Base-by-base conservation (phyloP, 1,284 basidiomycete species). In the Pyrrhoderma lamaoense region DNA sequence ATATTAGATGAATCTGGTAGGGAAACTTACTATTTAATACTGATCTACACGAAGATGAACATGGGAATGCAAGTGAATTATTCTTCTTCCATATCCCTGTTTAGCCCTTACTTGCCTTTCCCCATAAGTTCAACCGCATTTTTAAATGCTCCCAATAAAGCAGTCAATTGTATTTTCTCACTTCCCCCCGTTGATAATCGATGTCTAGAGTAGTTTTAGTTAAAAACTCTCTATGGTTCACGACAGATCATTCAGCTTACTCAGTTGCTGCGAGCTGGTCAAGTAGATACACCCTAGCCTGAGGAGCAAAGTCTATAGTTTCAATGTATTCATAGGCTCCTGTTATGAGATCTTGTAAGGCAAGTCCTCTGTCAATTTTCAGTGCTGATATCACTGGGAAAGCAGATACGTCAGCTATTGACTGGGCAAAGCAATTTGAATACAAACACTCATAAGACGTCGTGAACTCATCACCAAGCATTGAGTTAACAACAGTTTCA, bases 381-480 rank as follows among this genome's bases (percentile, higher is more conserved):
- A 99, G 66, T 1, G 82, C 75, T 4, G 80, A 84, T 46, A 98
- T 89, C 74, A 90, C 94, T 97, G 60, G 37, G 22, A 9, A 38
- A 49, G 18, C 51, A 39, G 38, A 3, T 37, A 37, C 25, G 14
- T 3, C 13, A 38, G 42, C 4, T n/a, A 14, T 47, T 8, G 16
- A 45, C 22, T 39, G 34, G 40, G 60, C 49, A 18, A 23, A 37
- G 56, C 38, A 7, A 14, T 38, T 31, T 8, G 22, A 42, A 37
- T 35, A 68, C 84, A 58, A 59, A 96, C 93, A 82, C 58, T 85
- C 80, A 64, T 93, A 94, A 11, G 89, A 84, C 0, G 90, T 95
- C 0, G 92, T 93, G 61, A 99, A 99, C 61, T 98, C 95, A 60
- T 97, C 93, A 7, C 85, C 79, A 66, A 99, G 82, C 96, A 99